Evolutionary conservation across 768 basidiomycete species (phyloP).

Genomic region (Kwoniella mangroviensis): DNA sequence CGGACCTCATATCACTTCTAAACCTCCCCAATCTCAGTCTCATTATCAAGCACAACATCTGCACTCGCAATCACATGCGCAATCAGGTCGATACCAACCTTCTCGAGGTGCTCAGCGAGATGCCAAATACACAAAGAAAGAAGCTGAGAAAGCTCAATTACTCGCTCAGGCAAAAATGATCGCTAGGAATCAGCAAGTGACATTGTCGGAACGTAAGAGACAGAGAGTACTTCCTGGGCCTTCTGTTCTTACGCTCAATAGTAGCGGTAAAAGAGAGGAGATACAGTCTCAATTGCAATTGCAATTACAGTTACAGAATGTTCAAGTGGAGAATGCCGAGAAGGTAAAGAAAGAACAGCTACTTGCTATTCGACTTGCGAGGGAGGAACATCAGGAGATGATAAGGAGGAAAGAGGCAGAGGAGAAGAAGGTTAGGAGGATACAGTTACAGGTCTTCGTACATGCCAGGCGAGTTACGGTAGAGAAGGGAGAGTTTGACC

Average conservation of each 20-base stretch:
- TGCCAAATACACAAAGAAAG: slow-evolving; percentile 33
- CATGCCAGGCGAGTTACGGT: slow-evolving; percentile 43
- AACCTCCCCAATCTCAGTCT: background rate
- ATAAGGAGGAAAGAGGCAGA: slow-evolving; percentile 21
- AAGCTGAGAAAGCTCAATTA: background rate
- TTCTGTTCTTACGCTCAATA: background rate
- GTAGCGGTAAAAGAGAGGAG: too few relatives aligned
- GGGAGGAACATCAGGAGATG: slow-evolving; percentile 14
- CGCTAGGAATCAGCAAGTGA: background rate
- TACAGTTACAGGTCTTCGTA: slow-evolving; percentile 51
- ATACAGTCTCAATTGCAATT: too few relatives aligned
- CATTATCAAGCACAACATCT: background rate
- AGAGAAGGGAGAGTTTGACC: slow-evolving; percentile 6
- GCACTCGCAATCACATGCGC: background rate
- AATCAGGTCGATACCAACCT: slow-evolving; percentile 36
- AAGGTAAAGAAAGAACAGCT: slow-evolving; percentile 28
- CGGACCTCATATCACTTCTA: background rate
- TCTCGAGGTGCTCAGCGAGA: slow-evolving; percentile 47
- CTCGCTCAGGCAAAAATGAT: background rate
- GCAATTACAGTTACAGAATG: background rate
- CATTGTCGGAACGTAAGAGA: background rate
- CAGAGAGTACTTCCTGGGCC: too few relatives aligned
- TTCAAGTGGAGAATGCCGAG: slow-evolving; percentile 1
- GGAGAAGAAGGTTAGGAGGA: slow-evolving; percentile 32
- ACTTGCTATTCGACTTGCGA: slow-evolving; percentile 28